Base-by-base conservation (phyloP, 352 stramenopile genomes). In the Ophiocytium majus region DNA sequence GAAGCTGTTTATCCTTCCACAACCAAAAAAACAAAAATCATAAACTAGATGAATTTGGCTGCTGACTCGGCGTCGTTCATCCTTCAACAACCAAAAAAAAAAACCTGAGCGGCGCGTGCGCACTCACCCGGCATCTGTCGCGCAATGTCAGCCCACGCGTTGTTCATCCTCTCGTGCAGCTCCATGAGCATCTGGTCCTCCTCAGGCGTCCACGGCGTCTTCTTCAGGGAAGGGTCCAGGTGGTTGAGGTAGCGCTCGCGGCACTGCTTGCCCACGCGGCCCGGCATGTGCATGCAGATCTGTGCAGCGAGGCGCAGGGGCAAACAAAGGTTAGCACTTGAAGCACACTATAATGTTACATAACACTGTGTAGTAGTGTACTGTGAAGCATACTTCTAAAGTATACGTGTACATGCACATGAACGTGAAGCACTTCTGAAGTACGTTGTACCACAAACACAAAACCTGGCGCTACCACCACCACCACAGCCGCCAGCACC, bases 171-270 rank as follows among this genome's bases (percentile, higher is more conserved):
- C 0, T 10, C 34, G 82, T 89, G 85, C 50, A 83, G 74, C 33
- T 50, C n/a, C 35, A 85, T 37, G 32, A 89, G 63, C 23, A 97
- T 86, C 33, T 90, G 90, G 86, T 98, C 95, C 86, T 98, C 95
- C 75, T 96, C 93, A 80, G 94, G 91, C 31, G 94, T 96, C 91
- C 96, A 98, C 49, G 92, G 92, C 33, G 92, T 92, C 90, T 98
- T 98, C 90, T 97, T 98, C 81, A 98, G 96, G 83, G 93, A 82
- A 93, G 94, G 94, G 86, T 97, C 94, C 32, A 98, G 88, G 88
- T 98, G 95, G 90, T 98, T 98, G 89, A 94, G 96, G 93, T 93
- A 98, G n/a, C 95, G 92, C 89, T 98, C 95, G 17, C 95, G 93
- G 84, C 94, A 98, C 86, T 98, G 95, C 89, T 98, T 98, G 71